Evolutionary conservation across 2,329 filamentous ascomycete genomes (phyloP), one percentile per base, ranked within the genome.

Genomic region (Ophidiomyces ophidiicola): DNA sequence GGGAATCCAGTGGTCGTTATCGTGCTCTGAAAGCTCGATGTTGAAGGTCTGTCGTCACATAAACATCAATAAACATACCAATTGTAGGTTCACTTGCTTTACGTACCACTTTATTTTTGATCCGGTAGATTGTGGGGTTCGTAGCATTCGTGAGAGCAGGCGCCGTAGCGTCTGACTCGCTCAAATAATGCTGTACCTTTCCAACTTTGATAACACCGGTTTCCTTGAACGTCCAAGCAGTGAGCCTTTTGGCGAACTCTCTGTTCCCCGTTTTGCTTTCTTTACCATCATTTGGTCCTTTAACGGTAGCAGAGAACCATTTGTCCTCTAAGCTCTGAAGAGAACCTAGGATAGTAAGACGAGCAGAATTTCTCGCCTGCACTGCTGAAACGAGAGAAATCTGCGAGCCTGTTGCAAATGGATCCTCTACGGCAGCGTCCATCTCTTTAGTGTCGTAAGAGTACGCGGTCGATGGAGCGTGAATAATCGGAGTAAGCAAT

Each of bases 171-270:
- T 72, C 74, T 49, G 75, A 55, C 44, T 70, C 66, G 39, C 52
- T 56, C 43, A 74, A 60, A 55, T 78, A 78, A 64, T 98, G 90
- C 64, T 86, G 74, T 47, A 96, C 72, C 53, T 72, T 75, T 57
- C 84, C 84, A 52, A 93, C 82, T 52, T 82, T 80, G 50, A 98
- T 60, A 7, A 98, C 84, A 50, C 90, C 90, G 39, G 80, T 74
- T 68, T 98, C 90, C 64, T 93, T 79, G 70, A 98, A 98, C 0
- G 87, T 77, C 90, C 90, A 98, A n/a, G 75, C 81, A n/a, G 82
- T 79, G 41, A 98, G 61, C 53, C 81, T 77, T 63, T 81, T 80
- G 14, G 82, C 82, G 55, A 98, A 96, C 39, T 82, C 82, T 52
- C 77, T 74, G 66, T 98, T 98, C 50, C 72, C 73, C 8, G 83